These are phyloP conservation scores for Bruguiera parviflora DNA, from an alignment of 345 rosid genomes.

Conservation along the genomic window DNA sequence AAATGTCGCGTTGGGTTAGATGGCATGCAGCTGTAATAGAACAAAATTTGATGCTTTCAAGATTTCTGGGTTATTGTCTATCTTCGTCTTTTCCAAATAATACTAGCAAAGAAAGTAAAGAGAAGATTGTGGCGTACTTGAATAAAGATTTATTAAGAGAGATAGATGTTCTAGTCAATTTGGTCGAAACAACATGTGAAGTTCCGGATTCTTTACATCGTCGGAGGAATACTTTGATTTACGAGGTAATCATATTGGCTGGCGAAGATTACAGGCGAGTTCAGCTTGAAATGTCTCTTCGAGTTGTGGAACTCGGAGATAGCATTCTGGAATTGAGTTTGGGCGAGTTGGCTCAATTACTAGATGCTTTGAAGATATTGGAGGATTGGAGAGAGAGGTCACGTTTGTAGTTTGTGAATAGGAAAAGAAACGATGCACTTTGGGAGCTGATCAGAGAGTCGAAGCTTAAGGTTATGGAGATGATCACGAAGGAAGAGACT, in stretches of 20 bases:
- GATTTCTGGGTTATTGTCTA: conserved; percentile 33
- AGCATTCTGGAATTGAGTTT: conserved; percentile 28
- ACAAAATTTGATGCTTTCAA: conserved; percentile 36
- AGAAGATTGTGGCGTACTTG: conserved; percentile 7
- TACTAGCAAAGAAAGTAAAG: conserved; percentile 2
- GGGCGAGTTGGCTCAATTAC: conserved; percentile 34
- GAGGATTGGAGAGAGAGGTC: conserved; percentile 39
- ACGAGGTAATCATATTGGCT: conserved; percentile 44
- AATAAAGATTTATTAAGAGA: conserved; percentile 37
- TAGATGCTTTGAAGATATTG: conserved; percentile 21
- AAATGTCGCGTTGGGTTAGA: conserved; percentile 49
- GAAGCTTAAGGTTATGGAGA: conserved; percentile 11
- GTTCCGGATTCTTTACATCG: conserved; percentile 42
- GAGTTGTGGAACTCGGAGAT: conserved; percentile 34
- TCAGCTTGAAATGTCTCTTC: conserved; percentile 37
- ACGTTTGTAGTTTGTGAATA: conserved; percentile 34
- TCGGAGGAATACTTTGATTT: conserved; percentile 38
- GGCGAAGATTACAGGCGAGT: conserved; percentile 43
- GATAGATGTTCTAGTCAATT: conserved; percentile 34
- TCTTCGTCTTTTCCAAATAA: conserved; percentile 4
- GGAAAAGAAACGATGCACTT: conserved; percentile 37
- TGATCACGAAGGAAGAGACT: conserved; percentile 11
- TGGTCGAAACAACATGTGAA: conserved; percentile 24
- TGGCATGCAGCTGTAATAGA: conserved; percentile 55
- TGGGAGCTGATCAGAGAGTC: conserved; percentile 40